Evolutionary conservation across 2,329 filamentous ascomycete genomes (phyloP).

Genomic region (Dendrostoma leiphaemia): DNA sequence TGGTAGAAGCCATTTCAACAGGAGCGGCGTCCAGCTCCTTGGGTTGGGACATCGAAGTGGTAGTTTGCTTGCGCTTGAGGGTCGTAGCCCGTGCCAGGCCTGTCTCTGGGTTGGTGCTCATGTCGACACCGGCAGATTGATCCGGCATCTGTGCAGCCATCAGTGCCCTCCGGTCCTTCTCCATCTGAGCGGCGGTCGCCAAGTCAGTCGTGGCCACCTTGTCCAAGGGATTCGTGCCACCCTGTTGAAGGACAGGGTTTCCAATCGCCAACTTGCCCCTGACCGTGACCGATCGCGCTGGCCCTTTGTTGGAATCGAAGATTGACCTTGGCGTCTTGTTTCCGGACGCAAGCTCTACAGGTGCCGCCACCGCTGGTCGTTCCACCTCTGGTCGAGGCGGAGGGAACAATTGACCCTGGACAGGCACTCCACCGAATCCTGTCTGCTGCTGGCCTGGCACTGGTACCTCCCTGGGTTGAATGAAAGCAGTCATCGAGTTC

Average conservation of each 20-base stretch:
- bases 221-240: constrained; percentile 38
- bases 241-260: constrained; percentile 42
- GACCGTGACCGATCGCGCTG: constrained; percentile 22
- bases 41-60: not conserved
- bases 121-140: not conserved
- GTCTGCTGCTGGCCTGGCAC: constrained; percentile 17
- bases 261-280: constrained; percentile 46
- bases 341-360: constrained; percentile 15
- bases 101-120: constrained; percentile 26
- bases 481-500: constrained; percentile 35
- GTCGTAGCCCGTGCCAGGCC: constrained; percentile 33
- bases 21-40: constrained; percentile 29
- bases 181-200: constrained; percentile 44
- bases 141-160: not conserved
- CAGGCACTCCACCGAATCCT: constrained; percentile 37
- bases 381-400: too few relatives aligned
- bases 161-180: constrained; percentile 41
- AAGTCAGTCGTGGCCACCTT: constrained; percentile 51
- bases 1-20: constrained; percentile 37
- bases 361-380: constrained; percentile 26
- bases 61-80: constrained; percentile 32
- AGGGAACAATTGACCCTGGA: constrained; percentile 41
- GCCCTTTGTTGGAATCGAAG: constrained; percentile 2
- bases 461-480: constrained; percentile 31
- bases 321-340: constrained; percentile 9